Evolutionary conservation across 345 rosid species (phyloP), one percentile per base, ranked within the genome.

Genomic region (Aethionema arabicum): DNA sequence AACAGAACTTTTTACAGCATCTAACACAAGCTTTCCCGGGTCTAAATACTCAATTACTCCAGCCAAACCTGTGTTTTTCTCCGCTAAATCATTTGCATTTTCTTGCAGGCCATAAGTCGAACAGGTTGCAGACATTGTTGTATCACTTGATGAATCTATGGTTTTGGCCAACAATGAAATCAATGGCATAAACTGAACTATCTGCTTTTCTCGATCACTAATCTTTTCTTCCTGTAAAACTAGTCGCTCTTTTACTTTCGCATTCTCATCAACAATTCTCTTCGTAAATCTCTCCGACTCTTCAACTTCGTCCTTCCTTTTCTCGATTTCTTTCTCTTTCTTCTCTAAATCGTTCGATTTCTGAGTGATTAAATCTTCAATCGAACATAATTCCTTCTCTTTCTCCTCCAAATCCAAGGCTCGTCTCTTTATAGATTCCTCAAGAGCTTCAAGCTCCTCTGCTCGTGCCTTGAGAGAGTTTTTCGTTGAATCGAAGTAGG

Each of bases 401-500:
- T 69, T 65, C 29, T 0, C 36, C 53, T 48, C 60, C 40, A 72
- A 33, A 32, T 58, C 80, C 30, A 37, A 2, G 29, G 49, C 42
- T 8, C 46, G 33, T 47, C 32, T 65, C 57, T 51, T 59, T 8
- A 70, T 7, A 3, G 68, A 52, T 49, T 61, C 72, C 70, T 77
- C 78, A 5, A 27, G 32, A 2, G 38, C 37, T 5, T 38, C 62
- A 2, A 79, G 57, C 13, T 77, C 82, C 52, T 61, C 63, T 1
- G 56, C 68, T 38, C 79, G 73, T 29, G 72, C 56, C 46, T 73
- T 55, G 40, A 82, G 45, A 3, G 42, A 16, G 38, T 2, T 49
- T 10, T 46, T 58, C 4, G 56, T 57, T 10, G 82, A 69, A 8
- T 65, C 73, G 50, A 75, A 69, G 54, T 62, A 61, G 0, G 47